Base-by-base conservation (phyloP, 371 early-diverging fungal genomes). In the Mucor irregularis region DNA sequence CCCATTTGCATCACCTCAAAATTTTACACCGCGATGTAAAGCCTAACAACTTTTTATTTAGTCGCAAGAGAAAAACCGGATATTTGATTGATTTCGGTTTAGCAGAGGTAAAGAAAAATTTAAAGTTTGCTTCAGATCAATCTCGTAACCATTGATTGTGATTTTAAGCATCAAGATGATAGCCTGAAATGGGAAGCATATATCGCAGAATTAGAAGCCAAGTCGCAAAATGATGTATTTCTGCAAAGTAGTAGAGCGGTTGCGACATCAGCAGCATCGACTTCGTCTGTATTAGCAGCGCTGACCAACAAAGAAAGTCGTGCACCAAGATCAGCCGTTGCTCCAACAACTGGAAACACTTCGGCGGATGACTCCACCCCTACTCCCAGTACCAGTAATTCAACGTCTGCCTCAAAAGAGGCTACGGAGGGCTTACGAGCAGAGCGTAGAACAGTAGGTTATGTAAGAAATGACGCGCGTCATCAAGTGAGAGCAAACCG, bases 81-180 rank as follows among this genome's bases (percentile, higher is more conserved):
- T 81, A 90, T 11, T 67, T 99, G 19, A 96, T 94, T 17, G 99
- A 99, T 68, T 99, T 99, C 83, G 99, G 99, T 4, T 77, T 99
- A 29, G 99, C 99, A 13, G 93, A 99, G 74, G 82, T 82, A 57
- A 17, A 31, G 22, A 17, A 11, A 30, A 10, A 22, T 11, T 22
- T 11, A 33, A n/a, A 22, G 26, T 0, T 3, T 1, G 13, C 0
- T 3, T 38, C 17, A 8, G 6, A 19, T 53, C 19, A 11, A 42
- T 51, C 17, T n/a, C n/a, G n/a, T n/a, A n/a, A 29, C 45, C 33
- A 10, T 29, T n/a, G 22, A 24, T 39, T 35, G 39, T 22, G 19
- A 37, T 1, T 28, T 24, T 14, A 49, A 67, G 60, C 48, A 52
- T 30, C 61, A 57, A 38, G 49, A 69, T 16, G 65, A 61, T 13